Evolutionary conservation across 2,329 filamentous ascomycete species (phyloP).

Genomic region (Cordyceps militaris): DNA sequence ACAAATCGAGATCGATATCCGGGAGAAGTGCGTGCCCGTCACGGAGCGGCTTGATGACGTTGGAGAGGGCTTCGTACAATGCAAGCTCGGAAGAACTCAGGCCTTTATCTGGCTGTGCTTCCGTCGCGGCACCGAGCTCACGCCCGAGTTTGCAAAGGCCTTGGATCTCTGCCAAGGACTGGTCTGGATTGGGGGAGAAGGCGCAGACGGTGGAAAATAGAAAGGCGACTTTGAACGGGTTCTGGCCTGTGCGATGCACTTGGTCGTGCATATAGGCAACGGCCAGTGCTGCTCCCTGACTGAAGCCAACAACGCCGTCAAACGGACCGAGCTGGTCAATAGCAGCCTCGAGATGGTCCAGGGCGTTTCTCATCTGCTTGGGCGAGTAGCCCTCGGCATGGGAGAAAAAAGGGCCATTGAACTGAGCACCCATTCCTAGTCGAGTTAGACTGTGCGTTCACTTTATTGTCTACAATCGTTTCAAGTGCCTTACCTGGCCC

Average conservation of each 20-base stretch:
- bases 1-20: not conserved
- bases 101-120: not conserved
- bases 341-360: not conserved
- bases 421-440: not conserved
- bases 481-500: not conserved
- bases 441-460: not conserved
- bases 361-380: not conserved
- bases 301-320: constrained; percentile 8
- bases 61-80: not conserved
- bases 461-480: not conserved
- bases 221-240: not conserved
- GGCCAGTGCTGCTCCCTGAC: constrained; percentile 7
- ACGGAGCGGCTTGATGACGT: not conserved
- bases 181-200: not conserved
- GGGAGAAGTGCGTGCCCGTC: not conserved
- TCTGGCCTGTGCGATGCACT: not conserved
- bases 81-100: not conserved
- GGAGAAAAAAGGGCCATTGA: constrained; percentile 5
- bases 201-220: not conserved
- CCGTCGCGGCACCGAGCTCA: not conserved
- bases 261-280: not conserved
- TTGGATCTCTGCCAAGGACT: not conserved
- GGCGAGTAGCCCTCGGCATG: constrained; percentile 4
- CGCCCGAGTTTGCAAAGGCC: not conserved
- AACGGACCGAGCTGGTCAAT: constrained; percentile 3